Evolutionary conservation across 2,329 filamentous ascomycete genomes (phyloP).

Genomic region (Ophiostoma pallidulum): DNA sequence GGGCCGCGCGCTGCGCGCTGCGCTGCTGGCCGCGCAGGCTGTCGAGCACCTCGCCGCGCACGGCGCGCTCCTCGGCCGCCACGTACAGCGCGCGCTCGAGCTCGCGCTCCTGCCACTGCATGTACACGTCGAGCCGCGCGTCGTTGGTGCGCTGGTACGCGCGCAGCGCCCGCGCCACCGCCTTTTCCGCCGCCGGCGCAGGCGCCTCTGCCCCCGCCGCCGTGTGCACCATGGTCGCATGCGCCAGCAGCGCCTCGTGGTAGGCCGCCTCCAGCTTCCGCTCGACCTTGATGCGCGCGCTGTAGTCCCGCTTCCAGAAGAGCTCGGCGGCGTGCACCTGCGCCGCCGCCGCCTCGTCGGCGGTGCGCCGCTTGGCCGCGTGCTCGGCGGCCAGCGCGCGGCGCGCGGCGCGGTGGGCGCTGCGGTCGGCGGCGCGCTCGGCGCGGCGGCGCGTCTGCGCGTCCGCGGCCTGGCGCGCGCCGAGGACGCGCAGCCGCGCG

Average conservation of each 20-base stretch:
- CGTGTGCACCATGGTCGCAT: conserved; percentile 13
- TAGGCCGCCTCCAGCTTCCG: conserved; percentile 36
- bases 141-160: conserved; percentile 33
- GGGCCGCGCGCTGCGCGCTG: conserved; percentile 21
- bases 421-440: conserved; percentile 22
- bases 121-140: conserved; percentile 23
- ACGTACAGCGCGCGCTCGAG: conserved; percentile 27
- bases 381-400: conserved; percentile 20
- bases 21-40: conserved; percentile 26
- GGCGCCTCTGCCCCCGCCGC: conserved; percentile 26
- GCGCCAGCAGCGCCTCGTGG: conserved; percentile 14
- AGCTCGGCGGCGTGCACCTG: conserved; percentile 26
- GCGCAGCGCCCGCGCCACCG: conserved; percentile 23
- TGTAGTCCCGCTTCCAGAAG: conserved; percentile 32
- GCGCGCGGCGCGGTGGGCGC: conserved; percentile 16
- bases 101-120: conserved; percentile 34
- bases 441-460: conserved; percentile 31
- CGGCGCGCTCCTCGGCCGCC: conserved; percentile 31
- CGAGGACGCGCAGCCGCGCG: neutral
- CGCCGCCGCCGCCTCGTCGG: conserved; percentile 23
- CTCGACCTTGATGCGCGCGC: conserved; percentile 32
- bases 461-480: conserved; percentile 13
- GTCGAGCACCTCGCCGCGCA: conserved; percentile 35
- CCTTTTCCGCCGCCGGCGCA: conserved; percentile 23
- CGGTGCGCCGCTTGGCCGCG: conserved; percentile 26